Base-by-base conservation (phyloP, 192 early-diverging fungal species). In the Linnemannia hyalina region DNA sequence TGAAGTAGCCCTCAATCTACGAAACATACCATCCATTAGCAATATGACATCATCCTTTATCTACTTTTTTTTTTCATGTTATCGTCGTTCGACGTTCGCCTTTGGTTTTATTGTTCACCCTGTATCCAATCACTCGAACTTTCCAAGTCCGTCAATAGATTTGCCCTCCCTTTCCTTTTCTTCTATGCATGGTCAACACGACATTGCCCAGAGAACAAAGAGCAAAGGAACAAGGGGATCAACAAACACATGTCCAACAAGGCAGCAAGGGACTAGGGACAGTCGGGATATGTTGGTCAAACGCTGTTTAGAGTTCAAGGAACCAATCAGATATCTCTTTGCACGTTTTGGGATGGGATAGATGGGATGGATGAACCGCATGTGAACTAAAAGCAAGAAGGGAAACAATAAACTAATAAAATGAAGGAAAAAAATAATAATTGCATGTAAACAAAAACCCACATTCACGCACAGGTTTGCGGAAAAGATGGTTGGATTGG, bases 201-300 rank as follows among this genome's bases (percentile, higher is more conserved):
- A 18, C 16, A 16, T 52, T 52, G 49, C 18, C 11, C n/a, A 32
- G 13, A 32, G 26, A 32, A 32, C 10, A 15, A 63, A 32, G n/a
- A 10, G n/a, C 0, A 6, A 57, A 1, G 55, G 23, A 60, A 4
- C 55, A 60, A 60, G 23, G 8, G 60, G 23, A 13, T 23, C 29
- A 32, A 65, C 60, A 65, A 65, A 65, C 60, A 65, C 60, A 65
- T 65, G 60, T 65, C 60, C 60, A 29, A 29, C 60, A 65, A 29
- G 60, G 60, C 29, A 65, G 3, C 26, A 26, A 65, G 57, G 57
- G 6, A 9, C 22, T 9, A 9, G 10, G 18, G 18, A 6, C 23
- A 57, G n/a, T 4, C 38, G 3, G 16, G 5, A 26, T 10, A 26
- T 23, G n/a, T 26, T 11, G 0, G 16, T 18, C 11, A 54, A 23